Evolutionary conservation across 1,284 basidiomycete species (phyloP), one percentile per base, ranked within the genome.

Genomic region (Anthracocystis panici-leucophaei): DNA sequence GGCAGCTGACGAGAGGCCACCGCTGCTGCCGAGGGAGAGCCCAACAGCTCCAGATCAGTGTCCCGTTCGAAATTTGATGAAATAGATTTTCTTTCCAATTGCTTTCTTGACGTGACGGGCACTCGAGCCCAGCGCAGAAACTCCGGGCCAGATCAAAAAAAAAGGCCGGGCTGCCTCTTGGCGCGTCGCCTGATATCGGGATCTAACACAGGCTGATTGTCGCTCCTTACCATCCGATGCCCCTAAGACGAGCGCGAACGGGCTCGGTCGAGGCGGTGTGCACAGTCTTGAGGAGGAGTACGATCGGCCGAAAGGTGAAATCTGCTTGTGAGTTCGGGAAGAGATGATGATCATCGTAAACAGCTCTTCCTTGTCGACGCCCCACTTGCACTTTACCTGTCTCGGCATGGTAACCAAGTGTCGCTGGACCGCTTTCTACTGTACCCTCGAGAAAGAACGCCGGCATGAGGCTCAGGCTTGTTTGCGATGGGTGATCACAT

Each of bases 91-190:
- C 40, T 20, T 38, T 16, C 12, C 14, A 57, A 20, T 18, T 5
- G 29, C 14, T 20, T 31, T 41, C 29, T 27, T 49, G 45, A 33
- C 45, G 31, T 23, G 51, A n/a, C 5, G 31, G 41, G 53, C 53
- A 23, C 40, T 44, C 9, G 38, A 20, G 8, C 42, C 4, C 35
- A 40, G 33, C 40, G 23, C 5, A 65, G 42, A 66, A 66, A 66
- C 64, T 66, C 64, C 64, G 64, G 55, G 64, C 59, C 57, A 48
- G 46, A 66, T 60, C 57, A 56, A 40, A 59, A 57, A 56, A 40
- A 59, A 57, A 54, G 27, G 49, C 16, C 41, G 54, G 35, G 48
- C 38, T 27, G 51, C 27, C 25, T 38, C 31, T 5, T 16, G 23
- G 46, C 64, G 23, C 21, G 52, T 31, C 11, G 12, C 12, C 14